phyloP scores from a whole-genome alignment of 768 basidiomycete species.

The Amanita jacksonii region DNA sequence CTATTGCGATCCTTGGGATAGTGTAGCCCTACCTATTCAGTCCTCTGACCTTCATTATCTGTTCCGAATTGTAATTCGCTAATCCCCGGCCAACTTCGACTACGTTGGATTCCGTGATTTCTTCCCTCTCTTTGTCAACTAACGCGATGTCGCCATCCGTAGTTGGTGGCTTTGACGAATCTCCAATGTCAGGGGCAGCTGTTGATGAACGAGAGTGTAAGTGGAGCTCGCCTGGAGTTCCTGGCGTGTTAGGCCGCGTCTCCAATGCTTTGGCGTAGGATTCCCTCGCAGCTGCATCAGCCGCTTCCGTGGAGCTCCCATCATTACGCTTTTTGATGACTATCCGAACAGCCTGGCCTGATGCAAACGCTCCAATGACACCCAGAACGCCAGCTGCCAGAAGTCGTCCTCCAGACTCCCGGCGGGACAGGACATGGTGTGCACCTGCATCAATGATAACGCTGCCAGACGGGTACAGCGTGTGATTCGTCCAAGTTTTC shows the following conservation, averaged over 20 bases:
- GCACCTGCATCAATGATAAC: conserved; percentile 88
- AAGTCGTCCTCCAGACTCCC: conserved; percentile 83
- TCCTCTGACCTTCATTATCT: conserved; percentile 83
- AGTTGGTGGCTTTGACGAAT: neutral
- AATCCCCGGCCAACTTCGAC: conserved; percentile 90
- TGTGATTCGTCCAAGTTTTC: conserved; percentile 97
- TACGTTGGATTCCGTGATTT: conserved; percentile 49
- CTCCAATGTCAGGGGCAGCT: neutral
- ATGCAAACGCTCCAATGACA: conserved; percentile 84
- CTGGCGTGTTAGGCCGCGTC: conserved; percentile 51
- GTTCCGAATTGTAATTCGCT: conserved; percentile 92
- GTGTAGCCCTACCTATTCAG: conserved; percentile 67
- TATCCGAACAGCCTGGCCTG: conserved; percentile 89
- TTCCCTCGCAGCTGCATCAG: conserved; percentile 13
- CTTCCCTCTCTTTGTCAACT: conserved; percentile 17
- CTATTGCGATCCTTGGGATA: neutral
- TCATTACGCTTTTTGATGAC: conserved; percentile 37
- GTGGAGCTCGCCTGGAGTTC: conserved; percentile 18
- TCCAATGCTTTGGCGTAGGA: conserved; percentile 30
- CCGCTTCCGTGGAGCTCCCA: conserved; percentile 17
- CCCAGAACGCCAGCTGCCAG: conserved; percentile 88
- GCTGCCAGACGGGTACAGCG: conserved; percentile 79
- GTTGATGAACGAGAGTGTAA: neutral
- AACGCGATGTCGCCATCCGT: conserved; percentile 23
- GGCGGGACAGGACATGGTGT: conserved; percentile 71